Base-by-base conservation (phyloP, 129 eudicot species). In the sunflower (Helianthus annuus) region DNA sequence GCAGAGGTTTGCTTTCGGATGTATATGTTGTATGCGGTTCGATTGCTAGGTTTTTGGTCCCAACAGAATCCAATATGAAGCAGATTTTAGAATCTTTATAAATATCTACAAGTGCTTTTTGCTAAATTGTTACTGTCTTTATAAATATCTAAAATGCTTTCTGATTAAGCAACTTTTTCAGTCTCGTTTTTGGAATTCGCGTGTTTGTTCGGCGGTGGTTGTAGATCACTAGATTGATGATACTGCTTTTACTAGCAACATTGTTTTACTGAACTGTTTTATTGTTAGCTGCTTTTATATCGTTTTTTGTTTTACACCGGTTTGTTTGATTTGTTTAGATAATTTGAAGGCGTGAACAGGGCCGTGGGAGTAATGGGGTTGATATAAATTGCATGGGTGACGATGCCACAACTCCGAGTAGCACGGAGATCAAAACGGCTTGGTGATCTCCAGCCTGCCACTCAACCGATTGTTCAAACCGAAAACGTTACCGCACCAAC, bases 391-490 rank as follows among this genome's bases (percentile, higher is more conserved):
- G 96, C 83, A 86, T 95, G 99, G 97, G 88, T 75, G 88, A 95
- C 72, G 89, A 95, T 95, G 99, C 99, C 99, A 83, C 97, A 90
- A 84, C 81, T 95, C 88, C 89, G 91, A 77, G 96, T 91, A 90
- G 94, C 97, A 73, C 77, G 99, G 85, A 90, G 99, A 91, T 95
- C 97, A 78, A 95, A 90, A 91, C 84, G 96, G 83, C 83, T 95
- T 34, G 95, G 94, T 82, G 99, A 90, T 79, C 91, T 86, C 36
- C 99, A 90, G 78, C 89, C 89, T 75, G 86, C 89, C 71, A 76
- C 97, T 71, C 89, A 90, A 79, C 85, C 88, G 9, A 80, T 56
- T 69, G 82, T 78, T 48, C 88, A 80, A 82, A 84, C 66, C 12
- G 96, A 88, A 56, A 86, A 84, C 78, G 63, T 66, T 5, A 49